Base-by-base conservation (phyloP, 2,329 filamentous ascomycete genomes). In the Aspergillus cejpii region DNA sequence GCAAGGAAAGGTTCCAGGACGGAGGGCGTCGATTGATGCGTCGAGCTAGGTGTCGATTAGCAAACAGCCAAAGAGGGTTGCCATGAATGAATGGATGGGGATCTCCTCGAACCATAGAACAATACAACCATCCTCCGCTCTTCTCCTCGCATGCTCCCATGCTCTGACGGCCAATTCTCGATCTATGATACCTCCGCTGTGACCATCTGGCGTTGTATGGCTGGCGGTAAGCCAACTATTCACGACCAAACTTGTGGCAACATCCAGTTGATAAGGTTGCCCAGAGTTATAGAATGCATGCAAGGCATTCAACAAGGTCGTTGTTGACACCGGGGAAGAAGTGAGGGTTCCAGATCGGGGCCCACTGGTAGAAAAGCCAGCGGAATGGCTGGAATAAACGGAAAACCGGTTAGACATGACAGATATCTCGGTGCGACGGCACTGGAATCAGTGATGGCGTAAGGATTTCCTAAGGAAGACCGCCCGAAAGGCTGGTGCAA, bases 91-190 rank as follows among this genome's bases (percentile, higher is more conserved):
- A 43, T 33, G 17, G 10, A 23, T 6, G n/a, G 15, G 6, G 29
- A 40, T 10, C 14, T 11, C 20, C 21, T 17, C 17, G 19, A 6
- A 94, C 88, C 86, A 85, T 55, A 98, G 70, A 43, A 97, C 76
- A 52, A 98, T 85, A 63, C 90, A 96, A 12, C 88, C 90, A 71
- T 98, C 92, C 66, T 98, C 92, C 33, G 92, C 92, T 71, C 92
- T 81, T 50, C 92, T 82, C 55, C 91, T 80, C 45, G 92, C 91
- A 74, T 98, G 92, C 70, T 98, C 92, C 91, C 92, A 98, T 2
- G 90, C 89, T 63, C 87, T 81, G 41, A 80, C 75, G 12, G 87
- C 86, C 40, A 98, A 70, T 17, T 85, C 79, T 33, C 79, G 70
- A 68, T 98, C 92, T 33, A 97, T 80, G 6, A 86, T 89, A 43